Conservation (phyloP, 2,329 filamentous ascomycete genomes). For the Pleurostoma richardsiae region DNA sequence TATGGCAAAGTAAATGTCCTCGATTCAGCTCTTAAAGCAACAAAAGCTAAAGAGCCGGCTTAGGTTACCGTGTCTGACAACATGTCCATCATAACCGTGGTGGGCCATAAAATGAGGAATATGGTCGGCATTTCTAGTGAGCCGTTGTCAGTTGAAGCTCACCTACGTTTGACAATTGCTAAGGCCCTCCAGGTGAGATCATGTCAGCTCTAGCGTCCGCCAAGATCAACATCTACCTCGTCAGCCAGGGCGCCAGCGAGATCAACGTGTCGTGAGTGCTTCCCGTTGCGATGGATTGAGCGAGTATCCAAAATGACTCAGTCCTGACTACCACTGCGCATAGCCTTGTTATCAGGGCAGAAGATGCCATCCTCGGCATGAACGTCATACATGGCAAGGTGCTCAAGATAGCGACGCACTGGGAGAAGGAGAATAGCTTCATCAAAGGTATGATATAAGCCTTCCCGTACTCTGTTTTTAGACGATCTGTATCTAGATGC, state of each 20-base stretch:
- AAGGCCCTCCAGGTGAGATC: constrained; percentile 10
- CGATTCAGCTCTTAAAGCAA: too few species aligned
- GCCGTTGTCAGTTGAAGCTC: constrained; percentile 11
- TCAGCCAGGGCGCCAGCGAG: constrained; percentile 22
- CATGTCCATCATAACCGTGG: constrained; percentile 22
- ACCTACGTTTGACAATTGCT: not conserved
- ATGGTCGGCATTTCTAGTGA: constrained; percentile 21
- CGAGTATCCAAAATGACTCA: too few species aligned
- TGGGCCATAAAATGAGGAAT: constrained; percentile 22
- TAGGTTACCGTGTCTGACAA: constrained; percentile 15
- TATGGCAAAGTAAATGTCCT: constrained; percentile 9
- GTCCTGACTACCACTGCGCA: too few species aligned
- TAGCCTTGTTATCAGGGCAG: constrained; percentile 18
- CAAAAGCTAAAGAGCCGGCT: not conserved
- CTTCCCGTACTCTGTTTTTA: too few species aligned
- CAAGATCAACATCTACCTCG: constrained; percentile 20
- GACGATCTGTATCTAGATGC: too few species aligned
- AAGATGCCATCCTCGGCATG: constrained; percentile 18
- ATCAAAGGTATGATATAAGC: constrained; percentile 11
- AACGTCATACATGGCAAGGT: constrained; percentile 22
- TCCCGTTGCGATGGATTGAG: too few species aligned
- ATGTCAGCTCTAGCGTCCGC: constrained; percentile 17
- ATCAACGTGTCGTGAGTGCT: constrained; percentile 12
- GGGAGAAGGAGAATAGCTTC: constrained; percentile 18
- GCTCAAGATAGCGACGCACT: constrained; percentile 19